phyloP scores from a whole-genome alignment of 192 early-diverging fungal species.

The Chytriomyces sp. region DNA sequence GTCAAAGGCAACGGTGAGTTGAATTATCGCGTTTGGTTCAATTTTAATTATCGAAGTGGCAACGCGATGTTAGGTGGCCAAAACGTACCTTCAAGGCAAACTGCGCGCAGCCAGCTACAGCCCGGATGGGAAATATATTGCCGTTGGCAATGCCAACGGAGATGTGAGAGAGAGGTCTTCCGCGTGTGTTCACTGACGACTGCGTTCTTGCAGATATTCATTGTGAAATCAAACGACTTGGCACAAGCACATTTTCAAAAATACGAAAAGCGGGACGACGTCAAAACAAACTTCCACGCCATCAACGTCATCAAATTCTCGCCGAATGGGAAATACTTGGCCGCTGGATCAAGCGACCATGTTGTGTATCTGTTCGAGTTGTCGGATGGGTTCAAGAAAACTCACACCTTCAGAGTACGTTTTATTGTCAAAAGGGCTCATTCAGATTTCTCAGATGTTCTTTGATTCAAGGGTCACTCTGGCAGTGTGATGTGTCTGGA shows the following conservation, averaged over 20 bases:
- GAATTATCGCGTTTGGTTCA: background rate
- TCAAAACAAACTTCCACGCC: conserved; percentile 19
- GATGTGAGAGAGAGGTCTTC: conserved; percentile 15
- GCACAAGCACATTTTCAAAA: conserved; percentile 33
- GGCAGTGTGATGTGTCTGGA: conserved; percentile 32
- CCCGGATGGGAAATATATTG: conserved; percentile 36
- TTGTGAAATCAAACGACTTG: conserved; percentile 35
- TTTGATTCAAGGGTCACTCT: conserved; percentile 31
- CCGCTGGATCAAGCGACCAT: conserved; percentile 26
- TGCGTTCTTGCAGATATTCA: conserved; percentile 27
- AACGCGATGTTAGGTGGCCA: conserved; percentile 10
- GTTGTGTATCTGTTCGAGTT: conserved; percentile 34
- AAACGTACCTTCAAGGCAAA: conserved; percentile 34
- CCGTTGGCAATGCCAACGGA: conserved; percentile 37
- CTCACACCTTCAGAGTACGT: conserved; percentile 18
- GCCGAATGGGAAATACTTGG: conserved; percentile 34
- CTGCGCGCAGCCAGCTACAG: conserved; percentile 24
- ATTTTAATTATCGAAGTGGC: background rate
- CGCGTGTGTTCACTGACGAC: no score
- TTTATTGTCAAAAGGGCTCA: background rate
- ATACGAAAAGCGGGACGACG: conserved; percentile 25
- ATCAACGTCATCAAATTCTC: conserved; percentile 35
- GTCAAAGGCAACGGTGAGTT: conserved; percentile 19
- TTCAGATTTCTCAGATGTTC: background rate
- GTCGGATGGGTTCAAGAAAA: conserved; percentile 23